Percentiles rank a stretch among this genome's conserved stretches.
Conservation (phyloP, 768 basidiomycete genomes). For the Amanita muscaria region DNA sequence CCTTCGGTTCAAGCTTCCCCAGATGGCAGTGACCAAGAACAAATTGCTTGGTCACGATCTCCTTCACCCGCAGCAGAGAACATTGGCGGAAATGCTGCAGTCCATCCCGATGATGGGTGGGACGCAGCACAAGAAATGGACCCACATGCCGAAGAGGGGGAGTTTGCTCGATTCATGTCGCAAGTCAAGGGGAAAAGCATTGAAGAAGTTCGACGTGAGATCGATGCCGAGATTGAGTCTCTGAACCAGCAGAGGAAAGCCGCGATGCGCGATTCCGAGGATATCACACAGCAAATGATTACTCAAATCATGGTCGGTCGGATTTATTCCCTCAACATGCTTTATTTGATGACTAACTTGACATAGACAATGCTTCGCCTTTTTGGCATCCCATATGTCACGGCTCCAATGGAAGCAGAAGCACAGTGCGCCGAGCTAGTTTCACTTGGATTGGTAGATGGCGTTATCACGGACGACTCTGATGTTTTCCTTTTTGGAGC, state of each 20-base stretch:
- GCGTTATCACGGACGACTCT: conserved; percentile 97
- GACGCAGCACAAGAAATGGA: conserved; percentile 88
- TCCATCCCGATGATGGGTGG: conserved; percentile 39
- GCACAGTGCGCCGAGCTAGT: conserved; percentile 95
- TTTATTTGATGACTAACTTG: neutral
- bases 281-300: conserved; percentile 92
- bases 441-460: conserved; percentile 80
- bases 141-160: conserved; percentile 67
- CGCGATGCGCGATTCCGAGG: conserved; percentile 90
- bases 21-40: conserved; percentile 9
- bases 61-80: conserved; percentile 22
- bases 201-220: conserved; percentile 74
- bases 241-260: conserved; percentile 79
- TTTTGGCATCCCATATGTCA: conserved; percentile 97
- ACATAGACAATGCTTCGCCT: conserved; percentile 83
- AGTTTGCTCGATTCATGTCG: conserved; percentile 88
- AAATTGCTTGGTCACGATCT: conserved; percentile 26
- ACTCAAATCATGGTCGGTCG: conserved; percentile 63
- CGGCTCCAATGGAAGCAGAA: conserved; percentile 99
- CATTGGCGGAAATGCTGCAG: conserved; percentile 14
- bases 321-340: neutral
- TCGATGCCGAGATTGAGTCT: conserved; percentile 81
- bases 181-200: conserved; percentile 84
- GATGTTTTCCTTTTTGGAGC: conserved; percentile 99
- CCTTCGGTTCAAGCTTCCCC: neutral